Conservation (phyloP, 2,329 filamentous ascomycete species). For the Ceratocystis cubensis region DNA sequence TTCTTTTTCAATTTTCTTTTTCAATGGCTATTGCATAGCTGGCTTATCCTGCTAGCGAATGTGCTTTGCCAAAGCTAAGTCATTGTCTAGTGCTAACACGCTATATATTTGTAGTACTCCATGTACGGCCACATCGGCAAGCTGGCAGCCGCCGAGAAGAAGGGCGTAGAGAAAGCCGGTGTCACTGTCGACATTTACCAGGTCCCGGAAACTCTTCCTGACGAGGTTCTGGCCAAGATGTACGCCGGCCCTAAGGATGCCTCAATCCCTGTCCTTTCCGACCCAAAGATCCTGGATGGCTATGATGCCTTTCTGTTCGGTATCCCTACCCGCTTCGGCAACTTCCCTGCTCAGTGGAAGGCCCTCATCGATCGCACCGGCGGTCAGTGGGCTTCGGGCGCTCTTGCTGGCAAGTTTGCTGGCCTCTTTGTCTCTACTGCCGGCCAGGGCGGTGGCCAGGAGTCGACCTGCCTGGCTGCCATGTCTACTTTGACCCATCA, state of each 20-base stretch:
- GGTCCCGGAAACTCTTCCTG: constrained; percentile 73
- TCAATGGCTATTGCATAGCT: background rate
- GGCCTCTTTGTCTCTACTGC: constrained; percentile 86
- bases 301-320: constrained; percentile 90
- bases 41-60: too few relatives aligned
- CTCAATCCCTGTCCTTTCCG: constrained; percentile 50
- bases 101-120: constrained; percentile 53
- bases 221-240: constrained; percentile 83
- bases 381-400: constrained; percentile 66
- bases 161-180: constrained; percentile 77
- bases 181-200: constrained; percentile 73
- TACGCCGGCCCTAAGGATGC: constrained; percentile 65
- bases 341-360: constrained; percentile 96
- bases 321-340: constrained; percentile 91
- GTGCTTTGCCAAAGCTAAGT: background rate
- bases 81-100: background rate
- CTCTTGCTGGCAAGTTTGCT: constrained; percentile 75
- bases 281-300: constrained; percentile 46
- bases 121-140: constrained; percentile 83
- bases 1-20: background rate
- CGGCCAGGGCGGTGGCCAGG: constrained; percentile 78
- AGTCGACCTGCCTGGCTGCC: constrained; percentile 66
- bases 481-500: constrained; percentile 86
- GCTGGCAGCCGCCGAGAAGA: constrained; percentile 80
- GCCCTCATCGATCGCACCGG: constrained; percentile 85